Percentiles rank a stretch among this genome's conserved stretches.
These are phyloP conservation scores for Acacia melanoxylon DNA, from an alignment of 306 rosid species.

Conservation along the genomic window DNA sequence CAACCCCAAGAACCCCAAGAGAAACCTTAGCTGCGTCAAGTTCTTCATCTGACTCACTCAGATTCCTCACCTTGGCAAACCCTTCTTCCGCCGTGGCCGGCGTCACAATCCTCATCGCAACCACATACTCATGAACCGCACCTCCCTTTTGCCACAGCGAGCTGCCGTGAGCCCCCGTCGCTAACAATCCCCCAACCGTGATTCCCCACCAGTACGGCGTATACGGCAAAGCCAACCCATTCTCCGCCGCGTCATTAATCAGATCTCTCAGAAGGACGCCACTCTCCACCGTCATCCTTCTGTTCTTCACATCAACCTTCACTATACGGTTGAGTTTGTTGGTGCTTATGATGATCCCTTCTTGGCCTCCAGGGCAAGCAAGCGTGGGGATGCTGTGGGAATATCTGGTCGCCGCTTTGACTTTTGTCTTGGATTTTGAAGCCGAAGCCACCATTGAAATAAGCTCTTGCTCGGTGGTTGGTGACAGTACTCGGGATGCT, in stretches of 20 bases:
- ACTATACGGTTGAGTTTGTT: not conserved
- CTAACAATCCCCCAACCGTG: not conserved
- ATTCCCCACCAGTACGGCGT: not conserved
- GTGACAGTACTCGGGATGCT: not conserved
- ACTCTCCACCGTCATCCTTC: not conserved
- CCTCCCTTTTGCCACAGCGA: not conserved
- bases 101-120: not conserved
- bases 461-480: not conserved
- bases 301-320: not conserved
- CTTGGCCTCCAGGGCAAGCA: not conserved
- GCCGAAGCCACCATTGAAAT: not conserved
- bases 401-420: not conserved
- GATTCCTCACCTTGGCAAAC: not conserved
- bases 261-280: not conserved
- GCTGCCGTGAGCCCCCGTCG: not conserved
- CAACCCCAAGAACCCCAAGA: not conserved
- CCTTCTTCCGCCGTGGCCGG: not conserved
- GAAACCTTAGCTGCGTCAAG: not conserved
- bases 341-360: not conserved
- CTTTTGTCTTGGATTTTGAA: not conserved
- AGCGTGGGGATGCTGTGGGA: not conserved
- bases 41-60: not conserved
- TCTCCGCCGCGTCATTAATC: not conserved
- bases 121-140: not conserved
- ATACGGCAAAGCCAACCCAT: not conserved